Evolutionary conservation across 208 protist species (phyloP).

Genomic region (Wallacemonas rigidus): DNA sequence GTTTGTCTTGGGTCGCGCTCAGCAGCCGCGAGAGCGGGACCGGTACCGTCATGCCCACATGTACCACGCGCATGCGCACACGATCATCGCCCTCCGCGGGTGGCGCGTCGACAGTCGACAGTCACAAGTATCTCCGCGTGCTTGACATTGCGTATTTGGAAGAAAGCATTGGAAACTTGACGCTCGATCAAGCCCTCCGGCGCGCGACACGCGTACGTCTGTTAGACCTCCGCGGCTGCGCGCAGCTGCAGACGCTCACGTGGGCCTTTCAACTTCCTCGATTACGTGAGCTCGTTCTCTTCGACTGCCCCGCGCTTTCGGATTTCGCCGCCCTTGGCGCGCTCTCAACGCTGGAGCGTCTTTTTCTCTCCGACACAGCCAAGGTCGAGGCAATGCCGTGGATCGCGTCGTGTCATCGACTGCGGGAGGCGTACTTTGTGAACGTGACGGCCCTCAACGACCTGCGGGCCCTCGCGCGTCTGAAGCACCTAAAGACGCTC

Average conservation of each 20-base stretch:
- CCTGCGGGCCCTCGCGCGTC: neutral
- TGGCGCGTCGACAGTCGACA: no score
- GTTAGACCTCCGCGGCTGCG: conserved; percentile 3
- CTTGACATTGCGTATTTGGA: conserved; percentile 5
- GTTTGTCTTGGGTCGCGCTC: no score
- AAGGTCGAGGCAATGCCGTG: conserved; percentile 4
- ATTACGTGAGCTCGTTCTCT: conserved; percentile 23
- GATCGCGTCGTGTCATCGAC: neutral
- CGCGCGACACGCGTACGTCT: neutral
- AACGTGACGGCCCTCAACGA: conserved; percentile 14
- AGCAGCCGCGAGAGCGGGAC: no score
- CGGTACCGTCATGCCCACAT: no score
- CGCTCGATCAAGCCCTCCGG: conserved; percentile 6
- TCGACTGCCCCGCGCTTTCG: conserved; percentile 18
- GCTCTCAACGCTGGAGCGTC: conserved; percentile 18
- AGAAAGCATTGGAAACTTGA: conserved; percentile 1
- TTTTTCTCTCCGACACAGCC: conserved; percentile 17
- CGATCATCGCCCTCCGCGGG: no score
- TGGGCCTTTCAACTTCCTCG: conserved; percentile 20
- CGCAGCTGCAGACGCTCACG: conserved; percentile 10
- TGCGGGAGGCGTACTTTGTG: conserved; percentile 11
- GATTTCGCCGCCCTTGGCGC: conserved; percentile 23
- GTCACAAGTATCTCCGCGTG: neutral
- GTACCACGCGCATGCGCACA: no score
- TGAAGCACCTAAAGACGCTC: neutral